These are phyloP conservation scores for Didymella lethalis DNA, from an alignment of 2,329 filamentous ascomycete species.

Conservation along the genomic window DNA sequence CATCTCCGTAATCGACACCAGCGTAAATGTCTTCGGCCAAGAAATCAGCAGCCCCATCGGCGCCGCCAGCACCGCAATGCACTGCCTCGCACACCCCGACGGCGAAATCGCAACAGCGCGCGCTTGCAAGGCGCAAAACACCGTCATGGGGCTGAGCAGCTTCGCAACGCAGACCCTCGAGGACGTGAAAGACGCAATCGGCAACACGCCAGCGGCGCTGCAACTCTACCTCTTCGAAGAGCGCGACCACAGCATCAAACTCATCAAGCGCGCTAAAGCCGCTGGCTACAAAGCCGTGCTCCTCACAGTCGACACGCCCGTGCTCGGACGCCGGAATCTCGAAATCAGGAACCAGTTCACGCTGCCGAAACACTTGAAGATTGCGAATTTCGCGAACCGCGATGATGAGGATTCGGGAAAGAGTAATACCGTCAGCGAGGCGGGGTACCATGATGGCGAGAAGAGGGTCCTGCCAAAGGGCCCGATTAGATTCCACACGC, in stretches of 20 bases:
- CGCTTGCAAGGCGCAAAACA: slow-evolving; percentile 49
- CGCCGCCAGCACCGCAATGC: slow-evolving; percentile 54
- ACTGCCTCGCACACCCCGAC: slow-evolving; percentile 54
- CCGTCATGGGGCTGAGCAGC: slow-evolving; percentile 51
- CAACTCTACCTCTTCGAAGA: slow-evolving; percentile 56
- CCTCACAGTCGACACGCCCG: slow-evolving; percentile 38
- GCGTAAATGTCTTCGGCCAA: slow-evolving; percentile 31
- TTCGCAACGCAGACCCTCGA: slow-evolving; percentile 54
- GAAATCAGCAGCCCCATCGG: slow-evolving; percentile 51
- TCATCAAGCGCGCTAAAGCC: slow-evolving; percentile 37
- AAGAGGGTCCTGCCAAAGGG: slow-evolving; percentile 24
- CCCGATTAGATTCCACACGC: slow-evolving; percentile 30
- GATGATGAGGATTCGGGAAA: slow-evolving; percentile 9
- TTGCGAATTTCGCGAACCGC: slow-evolving; percentile 31
- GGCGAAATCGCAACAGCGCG: slow-evolving; percentile 55
- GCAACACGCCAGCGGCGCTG: slow-evolving; percentile 43
- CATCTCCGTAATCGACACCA: slow-evolving; percentile 50
- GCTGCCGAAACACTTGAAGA: slow-evolving; percentile 32
- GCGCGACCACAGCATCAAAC: slow-evolving; percentile 25
- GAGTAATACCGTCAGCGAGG: slow-evolving; percentile 6
- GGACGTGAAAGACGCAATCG: slow-evolving; percentile 57
- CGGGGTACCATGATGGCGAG: slow-evolving; percentile 12
- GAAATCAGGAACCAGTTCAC: slow-evolving; percentile 42
- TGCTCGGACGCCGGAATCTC: slow-evolving; percentile 32
- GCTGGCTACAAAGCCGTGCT: slow-evolving; percentile 38